A percentile compares a stretch with the other conserved stretches of the same genome.
Evolutionary conservation across 2,329 filamentous ascomycete species (phyloP).

Genomic region (Paecilomyces sp.): DNA sequence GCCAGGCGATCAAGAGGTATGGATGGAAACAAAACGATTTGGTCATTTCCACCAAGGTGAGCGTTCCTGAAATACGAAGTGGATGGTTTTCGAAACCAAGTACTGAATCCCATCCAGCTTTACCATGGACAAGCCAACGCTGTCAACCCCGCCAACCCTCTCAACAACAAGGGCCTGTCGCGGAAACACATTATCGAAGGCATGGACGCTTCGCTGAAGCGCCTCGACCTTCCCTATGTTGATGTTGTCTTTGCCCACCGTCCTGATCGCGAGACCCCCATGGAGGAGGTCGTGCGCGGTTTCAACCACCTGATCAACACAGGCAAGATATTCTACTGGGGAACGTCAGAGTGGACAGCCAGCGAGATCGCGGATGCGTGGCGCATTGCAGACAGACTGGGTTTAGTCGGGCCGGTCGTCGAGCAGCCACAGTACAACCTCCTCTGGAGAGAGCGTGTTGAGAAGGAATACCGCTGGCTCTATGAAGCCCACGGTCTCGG

Average conservation of each 20-base stretch:
- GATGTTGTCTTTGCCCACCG: conserved; percentile 65
- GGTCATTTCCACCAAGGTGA: conserved; percentile 28
- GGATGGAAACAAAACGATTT: conserved; percentile 52
- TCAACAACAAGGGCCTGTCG: conserved; percentile 62
- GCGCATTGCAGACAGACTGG: conserved; percentile 53
- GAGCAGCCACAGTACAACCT: conserved; percentile 64
- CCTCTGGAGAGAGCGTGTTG: conserved; percentile 55
- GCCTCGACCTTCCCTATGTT: conserved; percentile 60
- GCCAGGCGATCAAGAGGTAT: conserved; percentile 49
- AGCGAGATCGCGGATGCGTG: conserved; percentile 59
- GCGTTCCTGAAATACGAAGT: background rate
- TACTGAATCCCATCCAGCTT: conserved; percentile 33
- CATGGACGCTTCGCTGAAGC: conserved; percentile 51
- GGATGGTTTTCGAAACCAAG: background rate
- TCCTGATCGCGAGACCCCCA: conserved; percentile 59
- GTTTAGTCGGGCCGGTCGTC: conserved; percentile 56
- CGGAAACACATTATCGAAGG: conserved; percentile 66
- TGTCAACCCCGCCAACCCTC: conserved; percentile 51
- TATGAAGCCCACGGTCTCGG: conserved; percentile 56
- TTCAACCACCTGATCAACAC: conserved; percentile 64
- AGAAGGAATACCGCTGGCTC: conserved; percentile 54
- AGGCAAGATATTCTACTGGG: conserved; percentile 65
- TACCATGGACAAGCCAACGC: conserved; percentile 58
- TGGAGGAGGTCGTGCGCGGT: conserved; percentile 62
- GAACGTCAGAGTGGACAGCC: conserved; percentile 61